These are phyloP conservation scores for Penicillium concentricum DNA, from an alignment of 2,329 filamentous ascomycete genomes.

Conservation along the genomic window DNA sequence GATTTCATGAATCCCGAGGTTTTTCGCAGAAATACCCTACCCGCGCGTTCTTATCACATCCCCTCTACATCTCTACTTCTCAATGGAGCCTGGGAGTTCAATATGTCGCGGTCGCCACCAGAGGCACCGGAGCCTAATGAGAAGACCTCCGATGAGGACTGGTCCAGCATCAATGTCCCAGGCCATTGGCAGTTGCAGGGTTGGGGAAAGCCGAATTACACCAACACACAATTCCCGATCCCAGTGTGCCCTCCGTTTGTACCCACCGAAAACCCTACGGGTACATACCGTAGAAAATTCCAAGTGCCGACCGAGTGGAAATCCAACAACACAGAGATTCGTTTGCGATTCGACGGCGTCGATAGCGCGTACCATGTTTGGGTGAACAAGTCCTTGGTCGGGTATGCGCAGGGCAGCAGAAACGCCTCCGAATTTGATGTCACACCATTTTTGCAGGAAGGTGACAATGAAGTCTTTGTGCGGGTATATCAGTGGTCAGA, in stretches of 20 bases:
- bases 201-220: conserved; percentile 65
- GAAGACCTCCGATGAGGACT: background rate
- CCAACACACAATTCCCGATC: conserved; percentile 64
- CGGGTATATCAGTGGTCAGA: conserved; percentile 69
- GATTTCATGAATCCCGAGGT: conserved; percentile 29
- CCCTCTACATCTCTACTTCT: conserved; percentile 48
- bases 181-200: conserved; percentile 70
- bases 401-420: conserved; percentile 67
- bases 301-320: conserved; percentile 43
- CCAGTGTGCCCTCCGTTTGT: conserved; percentile 63
- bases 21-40: conserved; percentile 55
- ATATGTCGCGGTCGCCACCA: conserved; percentile 48
- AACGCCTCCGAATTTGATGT: conserved; percentile 70
- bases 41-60: conserved; percentile 54
- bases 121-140: conserved; percentile 38
- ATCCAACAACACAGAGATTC: conserved; percentile 42
- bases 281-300: conserved; percentile 59
- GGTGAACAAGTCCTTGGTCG: conserved; percentile 63
- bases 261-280: conserved; percentile 62
- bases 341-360: conserved; percentile 70
- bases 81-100: conserved; percentile 60
- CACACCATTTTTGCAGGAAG: conserved; percentile 46
- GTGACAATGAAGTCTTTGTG: conserved; percentile 58
- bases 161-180: conserved; percentile 54
- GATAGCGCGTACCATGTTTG: conserved; percentile 71